Evolutionary conservation across 306 rosid species (phyloP), one percentile per base, ranked within the genome.

Genomic region (Vigna mungo): DNA sequence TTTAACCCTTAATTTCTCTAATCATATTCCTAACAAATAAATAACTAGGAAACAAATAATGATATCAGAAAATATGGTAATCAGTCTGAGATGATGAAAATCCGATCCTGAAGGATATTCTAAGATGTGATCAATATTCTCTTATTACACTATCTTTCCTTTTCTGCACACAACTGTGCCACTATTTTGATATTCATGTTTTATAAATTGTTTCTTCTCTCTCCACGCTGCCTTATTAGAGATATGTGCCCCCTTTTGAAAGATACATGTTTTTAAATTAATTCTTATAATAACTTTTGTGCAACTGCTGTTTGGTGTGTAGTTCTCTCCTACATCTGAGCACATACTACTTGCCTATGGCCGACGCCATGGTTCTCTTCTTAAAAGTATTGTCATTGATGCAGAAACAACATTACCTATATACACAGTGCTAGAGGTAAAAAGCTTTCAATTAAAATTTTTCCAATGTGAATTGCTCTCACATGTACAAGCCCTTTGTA

Each of bases 371-470:
- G 79, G 85, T 58, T 84, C 89, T 70, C 90, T 89, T 84, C 84
- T 84, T 82, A 96, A 91, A 84, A 91, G 94, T 82, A 85, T 96
- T 73, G 94, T 93, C 62, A 91, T 93, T 77, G 98, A 96, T 78
- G 98, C 97, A 59, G 98, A 96, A 87, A 87, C 96, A 73, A 96
- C 99, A 1, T 82, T 91, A 64, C 99, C 99, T 74, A 88, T 93
- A 75, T 96, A 96, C 77, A 96, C 99, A 66, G 92, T 96, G 69
- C 87, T 96, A 84, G 99, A 96, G 99, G 99, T 96, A 86, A 51
- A 32, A 25, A 36, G 58, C 84, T 15, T 34, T 81, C 48, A 27
- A 62, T 60, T 67, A 7, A 14, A 72, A n/a, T 15, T 84, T 54
- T 67, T 59, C 81, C 49, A 16, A 34, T 30, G 7, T 78, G 55